Evolutionary conservation across 768 basidiomycete species (phyloP), one percentile per base, ranked within the genome.

Genomic region (Pulveroboletus ravenelii): DNA sequence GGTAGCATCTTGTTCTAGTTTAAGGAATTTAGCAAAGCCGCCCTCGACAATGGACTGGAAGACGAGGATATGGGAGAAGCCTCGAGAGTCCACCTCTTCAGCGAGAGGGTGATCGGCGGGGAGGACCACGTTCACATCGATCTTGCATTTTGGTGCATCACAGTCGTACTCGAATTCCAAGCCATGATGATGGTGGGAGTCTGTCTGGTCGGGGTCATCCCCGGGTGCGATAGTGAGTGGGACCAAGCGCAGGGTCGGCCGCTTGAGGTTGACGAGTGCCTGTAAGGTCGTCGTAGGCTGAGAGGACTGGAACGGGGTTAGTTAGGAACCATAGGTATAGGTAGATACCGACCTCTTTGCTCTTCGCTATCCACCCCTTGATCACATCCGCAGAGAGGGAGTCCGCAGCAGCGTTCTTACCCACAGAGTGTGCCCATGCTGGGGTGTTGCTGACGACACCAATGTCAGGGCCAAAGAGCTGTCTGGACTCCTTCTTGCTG

Each of bases 131-230:
- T 89, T 78, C 17, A 96, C 79, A 34, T 84, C 82, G 51, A 96
- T 82, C 18, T 78, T 80, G 61, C 91, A 92, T 59, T 85, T 87
- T 8, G 93, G 86, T 0, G 92, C 84, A 51, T 93, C 90, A 55
- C 89, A 90, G 64, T 97, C 93, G 67, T 88, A 97, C 64, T 89
- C 85, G 67, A 96, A 97, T 63, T 92, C 91, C 52, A 95, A 75
- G 15, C 84, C 81, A 59, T 93, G 89, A 45, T 83, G 81, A 42
- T 82, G 81, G 34, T 77, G 76, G 17, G 74, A 73, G 51, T 80
- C 74, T 17, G 66, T 56, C 34, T 77, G 65, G 35, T 75, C 65
- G 31, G 72, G 64, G 14, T 78, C 76, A 25, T 82, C 78, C 32
- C 74, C 72, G 2, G 73, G 61, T 13, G 77, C 62, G 18, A 68